Conservation (phyloP, 2,329 filamentous ascomycete genomes). For the Thyridium curvatum region DNA sequence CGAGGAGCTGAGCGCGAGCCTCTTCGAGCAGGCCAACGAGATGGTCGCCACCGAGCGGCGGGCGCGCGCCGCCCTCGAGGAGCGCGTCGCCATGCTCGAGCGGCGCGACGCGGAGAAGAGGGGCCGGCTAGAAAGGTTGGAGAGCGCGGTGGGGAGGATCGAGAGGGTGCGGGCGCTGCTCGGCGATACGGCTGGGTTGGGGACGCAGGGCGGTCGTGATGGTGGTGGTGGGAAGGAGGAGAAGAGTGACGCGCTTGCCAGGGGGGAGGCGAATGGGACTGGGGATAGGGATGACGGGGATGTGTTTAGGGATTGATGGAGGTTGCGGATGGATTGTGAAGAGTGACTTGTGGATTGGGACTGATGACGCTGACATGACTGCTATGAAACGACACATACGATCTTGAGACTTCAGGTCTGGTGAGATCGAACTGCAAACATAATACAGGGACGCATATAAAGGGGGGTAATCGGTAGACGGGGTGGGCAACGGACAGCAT, state of each 20-base stretch:
- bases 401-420: too few relatives aligned
- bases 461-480: too few relatives aligned
- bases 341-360: too few relatives aligned
- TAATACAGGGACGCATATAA: too few relatives aligned
- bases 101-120: conserved; percentile 64
- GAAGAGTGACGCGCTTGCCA: background rate
- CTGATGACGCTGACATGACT: too few relatives aligned
- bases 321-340: too few relatives aligned
- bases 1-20: conserved; percentile 67
- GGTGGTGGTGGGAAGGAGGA: background rate
- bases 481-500: too few relatives aligned
- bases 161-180: conserved; percentile 63
- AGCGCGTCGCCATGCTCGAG: conserved; percentile 63
- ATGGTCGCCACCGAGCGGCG: conserved; percentile 77
- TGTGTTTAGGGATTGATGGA: too few relatives aligned
- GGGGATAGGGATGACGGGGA: too few relatives aligned
- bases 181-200: conserved; percentile 16
- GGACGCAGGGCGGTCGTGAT: conserved; percentile 1
- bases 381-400: too few relatives aligned
- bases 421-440: too few relatives aligned
- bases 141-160: conserved; percentile 64
- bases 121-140: conserved; percentile 61
- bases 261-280: too few relatives aligned
- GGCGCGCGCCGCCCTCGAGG: conserved; percentile 64
- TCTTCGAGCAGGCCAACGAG: conserved; percentile 81